Conservation (phyloP, 371 early-diverging fungal species). For the Syncephalis plumigaleata region DNA sequence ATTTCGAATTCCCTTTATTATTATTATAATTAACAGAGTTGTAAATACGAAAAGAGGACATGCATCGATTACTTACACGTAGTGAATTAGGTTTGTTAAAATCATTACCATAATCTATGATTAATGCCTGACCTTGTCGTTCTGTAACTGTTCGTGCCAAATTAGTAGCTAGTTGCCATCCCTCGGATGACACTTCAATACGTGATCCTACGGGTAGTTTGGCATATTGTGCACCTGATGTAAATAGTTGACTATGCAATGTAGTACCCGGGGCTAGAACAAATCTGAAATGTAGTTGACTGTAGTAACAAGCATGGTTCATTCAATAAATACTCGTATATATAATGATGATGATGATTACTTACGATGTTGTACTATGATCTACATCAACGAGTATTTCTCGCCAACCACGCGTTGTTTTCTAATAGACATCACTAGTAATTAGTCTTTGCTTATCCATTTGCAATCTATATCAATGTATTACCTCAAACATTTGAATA, state of each 20-base stretch:
- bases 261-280: slow-evolving; percentile 54
- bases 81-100: slow-evolving; percentile 56
- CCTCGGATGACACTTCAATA: slow-evolving; percentile 76
- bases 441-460: too few relatives aligned
- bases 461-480: too few relatives aligned
- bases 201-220: slow-evolving; percentile 43
- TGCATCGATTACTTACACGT: slow-evolving; percentile 35
- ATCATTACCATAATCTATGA: slow-evolving; percentile 86
- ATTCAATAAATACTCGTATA: not conserved
- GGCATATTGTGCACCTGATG: slow-evolving; percentile 21
- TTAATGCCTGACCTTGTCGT: slow-evolving; percentile 55
- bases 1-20: slow-evolving; percentile 54
- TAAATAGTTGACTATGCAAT: slow-evolving; percentile 33
- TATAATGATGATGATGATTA: not conserved
- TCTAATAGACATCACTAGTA: slow-evolving; percentile 15
- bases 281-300: slow-evolving; percentile 56
- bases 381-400: slow-evolving; percentile 81
- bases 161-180: slow-evolving; percentile 31
- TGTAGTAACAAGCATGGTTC: slow-evolving; percentile 8
- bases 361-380: not conserved
- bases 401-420: slow-evolving; percentile 63
- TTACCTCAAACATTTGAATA: slow-evolving; percentile 65
- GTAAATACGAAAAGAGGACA: not conserved
- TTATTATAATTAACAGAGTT: not conserved
- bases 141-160: slow-evolving; percentile 41